Evolutionary conservation across 2,329 filamentous ascomycete species (phyloP).

Genomic region (Magnaporthiopsis poae): DNA sequence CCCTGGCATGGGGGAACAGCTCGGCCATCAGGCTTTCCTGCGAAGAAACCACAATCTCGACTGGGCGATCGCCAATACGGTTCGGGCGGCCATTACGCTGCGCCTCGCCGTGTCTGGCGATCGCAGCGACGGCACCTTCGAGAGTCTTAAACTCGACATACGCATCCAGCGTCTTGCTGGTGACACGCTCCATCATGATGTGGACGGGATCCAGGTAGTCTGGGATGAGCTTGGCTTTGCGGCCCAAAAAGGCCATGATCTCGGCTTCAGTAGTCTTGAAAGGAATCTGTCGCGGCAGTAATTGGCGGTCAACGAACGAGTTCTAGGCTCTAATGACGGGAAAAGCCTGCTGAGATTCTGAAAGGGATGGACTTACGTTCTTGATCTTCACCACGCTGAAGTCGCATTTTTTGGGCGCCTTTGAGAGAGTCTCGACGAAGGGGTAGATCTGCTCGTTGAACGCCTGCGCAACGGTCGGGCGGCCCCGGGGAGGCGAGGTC

Average conservation of each 20-base stretch:
- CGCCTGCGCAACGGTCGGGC: constrained; percentile 26
- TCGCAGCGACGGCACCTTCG: constrained; percentile 42
- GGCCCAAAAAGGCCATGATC: constrained; percentile 49
- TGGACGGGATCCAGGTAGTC: constrained; percentile 48
- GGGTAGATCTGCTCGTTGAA: constrained; percentile 34
- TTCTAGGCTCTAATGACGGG: too few species aligned
- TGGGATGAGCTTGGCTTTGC: constrained; percentile 44
- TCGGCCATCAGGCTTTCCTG: constrained; percentile 49
- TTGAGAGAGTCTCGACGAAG: constrained; percentile 31
- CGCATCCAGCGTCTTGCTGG: constrained; percentile 52
- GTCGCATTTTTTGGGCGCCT: constrained; percentile 17
- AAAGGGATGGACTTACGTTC: constrained; percentile 33
- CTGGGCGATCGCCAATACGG: constrained; percentile 47
- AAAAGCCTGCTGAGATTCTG: not conserved
- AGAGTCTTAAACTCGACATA: constrained; percentile 48
- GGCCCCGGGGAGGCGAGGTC: constrained; percentile 22
- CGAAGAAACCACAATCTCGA: constrained; percentile 47
- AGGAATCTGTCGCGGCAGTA: constrained; percentile 36
- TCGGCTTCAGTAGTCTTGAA: constrained; percentile 44
- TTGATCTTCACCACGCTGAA: constrained; percentile 38
- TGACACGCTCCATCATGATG: constrained; percentile 55
- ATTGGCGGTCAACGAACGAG: not conserved
- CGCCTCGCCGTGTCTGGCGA: constrained; percentile 37
- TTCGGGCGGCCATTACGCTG: constrained; percentile 29
- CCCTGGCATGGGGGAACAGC: constrained; percentile 50